Conservation (phyloP, 2,329 filamentous ascomycete genomes). For the Pseudogymnoascus sp. region DNA sequence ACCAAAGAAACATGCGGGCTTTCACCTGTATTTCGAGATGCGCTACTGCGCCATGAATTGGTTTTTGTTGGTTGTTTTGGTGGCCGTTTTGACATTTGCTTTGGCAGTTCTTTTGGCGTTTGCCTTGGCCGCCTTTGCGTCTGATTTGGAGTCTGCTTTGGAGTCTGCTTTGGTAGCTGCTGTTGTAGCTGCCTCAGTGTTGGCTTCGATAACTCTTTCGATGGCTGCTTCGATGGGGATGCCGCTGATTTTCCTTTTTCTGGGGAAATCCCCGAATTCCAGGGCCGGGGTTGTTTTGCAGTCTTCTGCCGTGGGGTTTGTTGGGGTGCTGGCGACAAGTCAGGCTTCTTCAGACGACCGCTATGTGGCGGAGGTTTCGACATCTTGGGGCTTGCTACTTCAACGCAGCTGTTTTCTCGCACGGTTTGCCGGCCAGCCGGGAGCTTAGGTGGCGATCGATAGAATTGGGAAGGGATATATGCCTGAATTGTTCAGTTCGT, state of each 20-base stretch:
- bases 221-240: not conserved
- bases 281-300: not conserved
- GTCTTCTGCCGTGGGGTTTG: not conserved
- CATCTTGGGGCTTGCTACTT: not conserved
- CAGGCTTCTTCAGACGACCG: not conserved
- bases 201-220: not conserved
- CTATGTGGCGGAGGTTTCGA: not conserved
- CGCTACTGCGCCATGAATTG: not conserved
- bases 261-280: not conserved
- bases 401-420: not conserved
- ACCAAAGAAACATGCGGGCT: not conserved
- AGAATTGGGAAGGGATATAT: not conserved
- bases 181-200: not conserved
- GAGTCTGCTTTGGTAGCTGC: not conserved
- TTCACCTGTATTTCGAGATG: not conserved
- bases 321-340: not conserved
- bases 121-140: not conserved
- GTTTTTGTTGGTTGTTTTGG: not conserved
- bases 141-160: not conserved
- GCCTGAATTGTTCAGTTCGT: not conserved
- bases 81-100: not conserved
- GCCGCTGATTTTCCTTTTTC: not conserved
- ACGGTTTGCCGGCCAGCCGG: not conserved
- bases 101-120: not conserved
- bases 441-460: not conserved